Evolutionary conservation across 1,284 basidiomycete species (phyloP), one percentile per base, ranked within the genome.

Genomic region (Sanguinoderma infundibulare): DNA sequence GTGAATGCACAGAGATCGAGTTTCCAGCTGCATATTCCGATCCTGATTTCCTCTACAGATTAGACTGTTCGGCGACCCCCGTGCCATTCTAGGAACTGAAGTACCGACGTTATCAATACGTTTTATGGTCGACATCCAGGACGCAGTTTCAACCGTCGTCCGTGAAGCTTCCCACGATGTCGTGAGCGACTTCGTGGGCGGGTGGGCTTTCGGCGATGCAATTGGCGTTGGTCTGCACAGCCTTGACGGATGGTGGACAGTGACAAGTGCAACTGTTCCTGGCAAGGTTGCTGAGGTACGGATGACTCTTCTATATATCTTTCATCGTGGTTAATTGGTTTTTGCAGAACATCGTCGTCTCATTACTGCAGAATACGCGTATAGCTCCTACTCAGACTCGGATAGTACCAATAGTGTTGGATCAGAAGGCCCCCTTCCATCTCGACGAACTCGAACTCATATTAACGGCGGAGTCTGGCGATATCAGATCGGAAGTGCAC

Each of bases 41-140:
- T 34, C 52, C 52, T 28, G 26, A 30, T 35, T 35, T 22, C 15
- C 53, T 38, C 66, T 49, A 14, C 35, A 92, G 90, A 92, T 94
- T 61, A 78, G 91, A 59, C 78, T 94, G 20, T 94, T 94, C 69
- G 92, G 91, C 9, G 90, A 91, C 69, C 90, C 91, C 2, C 73
- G 69, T 39, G 73, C 72, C 17, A 67, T 74, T 30, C 74, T 51
- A 20, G 49, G 74, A 5, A 77, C 72, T 15, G 74, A 80, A 1
- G 63, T 77, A 10, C 89, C 91, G 0, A 75, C 80, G 12, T 78
- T 89, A 61, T 81, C 74, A 22, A 73, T 91, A 59, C 77, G 74
- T 8, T 65, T 91, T 44, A 71, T 71, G 0, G 74, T 86, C 34
- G 73, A 76, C 12, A 55, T 85, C 8, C 81, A 86, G 36, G 51